Base-by-base conservation (phyloP, 2,329 filamentous ascomycete species). In the Colletotrichum magnum region DNA sequence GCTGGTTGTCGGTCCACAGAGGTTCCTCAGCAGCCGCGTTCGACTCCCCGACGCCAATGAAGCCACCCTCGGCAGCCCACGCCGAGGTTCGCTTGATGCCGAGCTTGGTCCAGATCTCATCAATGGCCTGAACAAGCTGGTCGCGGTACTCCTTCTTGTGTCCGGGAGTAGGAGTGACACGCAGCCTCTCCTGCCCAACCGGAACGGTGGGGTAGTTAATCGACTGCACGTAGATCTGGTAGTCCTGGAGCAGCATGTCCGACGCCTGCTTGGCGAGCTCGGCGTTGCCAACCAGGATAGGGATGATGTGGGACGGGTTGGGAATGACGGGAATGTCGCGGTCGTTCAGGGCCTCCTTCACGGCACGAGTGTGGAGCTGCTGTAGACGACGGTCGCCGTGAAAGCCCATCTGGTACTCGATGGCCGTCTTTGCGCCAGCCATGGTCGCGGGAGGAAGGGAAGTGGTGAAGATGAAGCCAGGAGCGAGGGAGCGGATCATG, bases 141-240 rank as follows among this genome's bases (percentile, higher is more conserved):
- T 97, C 92, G 71, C 94, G 94, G 83, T 93, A 94, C 74, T 93
- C 89, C 82, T 92, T 92, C 64, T 89, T 90, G 80, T 99, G 96
- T 51, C 96, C 96, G 0, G 96, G 96, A 1, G 96, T 99, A 0
- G 96, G 96, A 2, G 96, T 99, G 80, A 99, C 94, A 73, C 96
- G 93, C 65, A 99, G 91, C 68, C 96, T 92, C 82, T 99, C 96
- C 85, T 99, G 95, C n/a, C 96, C 96, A 6, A 97, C 94, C 2
- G 96, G 96, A 3, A 99, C 96, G 59, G 96, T 99, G 2, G 96
- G 96, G 83, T 98, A 98, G 85, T 99, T 99, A 88, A 99, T 98
- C 64, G 94, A 94, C 83, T 99, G 96, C 28, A 99, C 96, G 79
- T 99, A 99, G 78, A 99, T 98, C 71, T 91, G 89, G 85, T 97